Evolutionary conservation across 169 alveolate species (phyloP).

Genomic region (Blepharisma undulans): DNA sequence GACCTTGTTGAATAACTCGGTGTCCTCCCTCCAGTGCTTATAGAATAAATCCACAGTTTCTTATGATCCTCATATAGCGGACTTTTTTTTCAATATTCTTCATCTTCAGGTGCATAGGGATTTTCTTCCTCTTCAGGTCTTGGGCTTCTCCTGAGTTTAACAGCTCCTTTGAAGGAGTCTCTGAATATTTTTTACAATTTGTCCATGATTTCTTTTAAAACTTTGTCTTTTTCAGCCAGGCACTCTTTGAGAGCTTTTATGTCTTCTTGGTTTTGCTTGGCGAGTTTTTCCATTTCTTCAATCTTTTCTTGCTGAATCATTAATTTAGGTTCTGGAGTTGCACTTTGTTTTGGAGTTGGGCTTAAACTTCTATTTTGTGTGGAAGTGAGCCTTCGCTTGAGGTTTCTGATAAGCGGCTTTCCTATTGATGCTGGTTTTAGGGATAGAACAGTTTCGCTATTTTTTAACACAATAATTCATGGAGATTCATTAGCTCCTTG

Average conservation of each 20-base stretch:
- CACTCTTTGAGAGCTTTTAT: not conserved
- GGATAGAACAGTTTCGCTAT: not conserved
- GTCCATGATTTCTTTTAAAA: not conserved
- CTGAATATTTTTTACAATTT: not conserved
- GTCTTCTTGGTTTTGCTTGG: not conserved
- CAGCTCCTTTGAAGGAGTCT: not conserved
- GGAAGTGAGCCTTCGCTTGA: not conserved
- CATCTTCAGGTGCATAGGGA: not conserved
- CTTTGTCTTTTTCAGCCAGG: not conserved
- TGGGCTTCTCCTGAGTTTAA: not conserved
- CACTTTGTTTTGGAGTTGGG: not conserved
- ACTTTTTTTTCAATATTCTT: not conserved
- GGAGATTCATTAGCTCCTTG: not conserved
- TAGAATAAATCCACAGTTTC: not conserved
- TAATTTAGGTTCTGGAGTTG: not conserved
- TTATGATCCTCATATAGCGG: not conserved
- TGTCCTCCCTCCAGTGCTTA: not conserved
- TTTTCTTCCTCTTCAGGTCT: not conserved
- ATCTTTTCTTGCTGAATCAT: not conserved
- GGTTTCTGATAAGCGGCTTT: not conserved
- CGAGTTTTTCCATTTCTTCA: not conserved
- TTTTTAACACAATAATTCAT: not conserved
- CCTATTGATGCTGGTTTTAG: not conserved
- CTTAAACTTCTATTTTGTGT: not conserved
- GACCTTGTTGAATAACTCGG: not conserved